Percentiles rank a stretch among this genome's conserved stretches.
phyloP scores from a whole-genome alignment of 257 asterid species.

The Verbascum thapsus region DNA sequence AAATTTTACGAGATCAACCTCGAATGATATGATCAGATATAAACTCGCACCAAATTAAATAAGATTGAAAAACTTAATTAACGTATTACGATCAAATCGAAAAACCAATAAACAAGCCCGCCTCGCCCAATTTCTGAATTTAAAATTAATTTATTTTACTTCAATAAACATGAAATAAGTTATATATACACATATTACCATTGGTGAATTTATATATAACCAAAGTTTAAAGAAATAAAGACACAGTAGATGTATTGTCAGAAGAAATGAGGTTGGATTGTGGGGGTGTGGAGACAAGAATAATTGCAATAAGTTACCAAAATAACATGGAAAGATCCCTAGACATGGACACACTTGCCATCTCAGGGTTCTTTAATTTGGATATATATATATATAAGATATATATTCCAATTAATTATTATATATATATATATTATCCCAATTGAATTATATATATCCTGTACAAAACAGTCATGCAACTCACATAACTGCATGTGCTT shows the following conservation, averaged over 20 bases:
- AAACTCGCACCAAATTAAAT: too few species aligned
- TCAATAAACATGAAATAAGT: too few species aligned
- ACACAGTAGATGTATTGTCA: background rate
- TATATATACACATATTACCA: background rate
- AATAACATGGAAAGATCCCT: conserved; percentile 94
- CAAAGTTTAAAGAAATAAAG: too few species aligned
- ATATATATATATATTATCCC: conserved; percentile 39
- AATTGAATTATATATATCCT: conserved; percentile 20
- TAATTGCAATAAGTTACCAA: conserved; percentile 52
- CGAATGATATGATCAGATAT: too few species aligned
- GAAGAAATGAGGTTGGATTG: conserved; percentile 15
- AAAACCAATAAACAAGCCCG: too few species aligned
- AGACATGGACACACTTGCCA: conserved; percentile 65
- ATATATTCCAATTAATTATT: conserved; percentile 44
- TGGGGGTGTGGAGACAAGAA: conserved; percentile 44
- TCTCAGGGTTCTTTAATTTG: conserved; percentile 36
- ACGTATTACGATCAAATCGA: too few species aligned
- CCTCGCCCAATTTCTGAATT: too few species aligned
- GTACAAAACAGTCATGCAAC: conserved; percentile 36
- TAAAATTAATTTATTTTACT: too few species aligned
- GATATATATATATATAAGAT: conserved; percentile 33
- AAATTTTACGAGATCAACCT: too few species aligned
- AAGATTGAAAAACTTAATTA: too few species aligned
- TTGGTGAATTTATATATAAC: too few species aligned
- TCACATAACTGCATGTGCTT: conserved; percentile 75